phyloP scores from a whole-genome alignment of 768 basidiomycete genomes.

The Calocybe cyanea region DNA sequence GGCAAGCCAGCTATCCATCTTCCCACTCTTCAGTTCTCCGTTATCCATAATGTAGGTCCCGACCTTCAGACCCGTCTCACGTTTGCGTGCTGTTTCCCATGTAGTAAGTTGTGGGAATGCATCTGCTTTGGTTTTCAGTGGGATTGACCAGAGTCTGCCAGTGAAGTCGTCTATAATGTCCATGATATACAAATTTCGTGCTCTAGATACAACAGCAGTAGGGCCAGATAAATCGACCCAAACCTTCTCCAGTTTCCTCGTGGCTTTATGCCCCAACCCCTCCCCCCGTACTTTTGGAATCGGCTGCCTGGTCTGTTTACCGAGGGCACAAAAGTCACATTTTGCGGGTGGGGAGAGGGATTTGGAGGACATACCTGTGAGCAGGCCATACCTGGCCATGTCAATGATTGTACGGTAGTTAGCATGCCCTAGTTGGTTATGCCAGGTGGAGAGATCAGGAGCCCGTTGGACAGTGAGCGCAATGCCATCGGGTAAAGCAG shows the following conservation, averaged over 20 bases:
- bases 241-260: slow-evolving; percentile 23
- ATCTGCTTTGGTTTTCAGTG: slow-evolving; percentile 23
- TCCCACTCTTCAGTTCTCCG: slow-evolving; percentile 19
- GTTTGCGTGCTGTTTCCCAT: slow-evolving; percentile 24
- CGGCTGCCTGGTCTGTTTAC: slow-evolving; percentile 31
- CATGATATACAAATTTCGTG: slow-evolving; percentile 11
- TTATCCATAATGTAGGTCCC: slow-evolving; percentile 10
- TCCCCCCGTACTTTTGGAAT: slow-evolving; percentile 27
- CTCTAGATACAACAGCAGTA: slow-evolving; percentile 15
- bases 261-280: slow-evolving; percentile 19
- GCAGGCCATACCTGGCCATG: background rate
- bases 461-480: background rate
- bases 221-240: slow-evolving; percentile 28
- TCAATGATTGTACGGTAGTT: slow-evolving; percentile 4
- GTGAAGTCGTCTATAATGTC: slow-evolving; percentile 31
- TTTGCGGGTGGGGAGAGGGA: slow-evolving; percentile 18
- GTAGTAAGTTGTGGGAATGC: slow-evolving; percentile 19
- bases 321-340: slow-evolving; percentile 32
- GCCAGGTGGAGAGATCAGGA: slow-evolving; percentile 7
- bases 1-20: slow-evolving; percentile 13
- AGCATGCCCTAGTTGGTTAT: slow-evolving; percentile 6
- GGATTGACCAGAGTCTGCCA: slow-evolving; percentile 26
- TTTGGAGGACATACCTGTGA: slow-evolving; percentile 23
- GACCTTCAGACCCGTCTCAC: slow-evolving; percentile 11
- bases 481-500: background rate